phyloP scores from a whole-genome alignment of 129 eudicot genomes.

The Deinandra increscens region DNA sequence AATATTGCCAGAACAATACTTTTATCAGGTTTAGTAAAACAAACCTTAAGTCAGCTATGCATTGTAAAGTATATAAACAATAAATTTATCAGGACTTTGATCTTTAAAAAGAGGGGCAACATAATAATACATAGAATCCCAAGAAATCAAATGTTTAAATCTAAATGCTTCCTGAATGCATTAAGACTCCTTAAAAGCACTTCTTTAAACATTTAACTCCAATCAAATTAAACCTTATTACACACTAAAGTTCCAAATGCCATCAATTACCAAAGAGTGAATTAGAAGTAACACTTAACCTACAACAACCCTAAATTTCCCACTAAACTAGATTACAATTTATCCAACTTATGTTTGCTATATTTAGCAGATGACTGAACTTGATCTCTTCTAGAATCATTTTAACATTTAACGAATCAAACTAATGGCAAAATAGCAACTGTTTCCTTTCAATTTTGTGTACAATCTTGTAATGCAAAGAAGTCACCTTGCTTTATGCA shows the following conservation, averaged over 20 bases:
- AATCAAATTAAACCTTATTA: constrained; percentile 10
- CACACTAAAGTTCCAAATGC: constrained; percentile 9
- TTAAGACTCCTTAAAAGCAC: neutral
- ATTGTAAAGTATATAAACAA: neutral
- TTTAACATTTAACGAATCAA: constrained; percentile 1
- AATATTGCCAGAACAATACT: neutral
- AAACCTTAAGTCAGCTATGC: neutral
- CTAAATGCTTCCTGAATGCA: constrained; percentile 9
- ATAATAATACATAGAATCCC: neutral
- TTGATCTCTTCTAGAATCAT: constrained; percentile 20
- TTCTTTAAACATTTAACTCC: neutral
- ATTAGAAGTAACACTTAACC: neutral
- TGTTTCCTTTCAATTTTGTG: neutral
- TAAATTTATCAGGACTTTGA: too few relatives aligned
- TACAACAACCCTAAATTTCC: constrained; percentile 14
- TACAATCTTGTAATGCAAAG: constrained; percentile 23
- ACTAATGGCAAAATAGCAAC: constrained; percentile 15
- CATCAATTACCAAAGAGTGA: neutral
- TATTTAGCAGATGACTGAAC: constrained; percentile 25
- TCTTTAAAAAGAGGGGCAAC: neutral
- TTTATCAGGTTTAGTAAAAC: neutral
- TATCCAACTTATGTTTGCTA: constrained; percentile 3
- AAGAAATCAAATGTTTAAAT: neutral
- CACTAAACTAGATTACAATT: constrained; percentile 3
- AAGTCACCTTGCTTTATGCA: constrained; percentile 32